Evolutionary conservation across 768 basidiomycete species (phyloP).

Genomic region (Trichaptum fuscoviolaceum): DNA sequence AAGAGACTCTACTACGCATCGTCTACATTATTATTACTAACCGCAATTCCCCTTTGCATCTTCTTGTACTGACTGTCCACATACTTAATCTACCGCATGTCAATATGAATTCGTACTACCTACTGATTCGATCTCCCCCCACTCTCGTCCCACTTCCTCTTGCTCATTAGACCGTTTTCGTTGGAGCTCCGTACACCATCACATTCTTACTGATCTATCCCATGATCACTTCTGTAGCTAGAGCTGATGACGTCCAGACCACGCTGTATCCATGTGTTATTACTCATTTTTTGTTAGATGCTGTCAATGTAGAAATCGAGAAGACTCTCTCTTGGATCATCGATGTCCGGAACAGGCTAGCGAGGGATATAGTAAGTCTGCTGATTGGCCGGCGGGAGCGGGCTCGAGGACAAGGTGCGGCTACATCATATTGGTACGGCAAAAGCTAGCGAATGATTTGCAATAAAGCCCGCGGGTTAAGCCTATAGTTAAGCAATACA

Average conservation of each 20-base stretch:
- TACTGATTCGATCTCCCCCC: background rate
- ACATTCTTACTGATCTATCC: slow-evolving; percentile 1
- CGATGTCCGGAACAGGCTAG: background rate
- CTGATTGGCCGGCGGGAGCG: background rate
- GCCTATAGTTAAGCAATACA: background rate
- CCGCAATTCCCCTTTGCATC: background rate
- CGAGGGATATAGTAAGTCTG: background rate
- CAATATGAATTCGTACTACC: background rate
- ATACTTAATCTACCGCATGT: background rate
- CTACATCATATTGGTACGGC: background rate
- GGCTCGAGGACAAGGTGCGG: slow-evolving; percentile 1
- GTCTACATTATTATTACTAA: background rate
- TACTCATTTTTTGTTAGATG: background rate
- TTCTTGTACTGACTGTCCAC: background rate
- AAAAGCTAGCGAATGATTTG: background rate
- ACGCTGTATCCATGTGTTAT: slow-evolving; percentile 1
- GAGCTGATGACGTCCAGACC: background rate
- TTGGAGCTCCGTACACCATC: background rate
- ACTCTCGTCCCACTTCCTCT: background rate
- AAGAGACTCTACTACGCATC: background rate
- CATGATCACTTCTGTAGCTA: background rate
- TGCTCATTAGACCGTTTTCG: background rate
- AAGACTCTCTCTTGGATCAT: background rate
- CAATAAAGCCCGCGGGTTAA: slow-evolving; percentile 1
- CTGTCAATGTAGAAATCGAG: background rate